Conservation (phyloP, 169 alveolate species). For the Perkinsus olseni region DNA sequence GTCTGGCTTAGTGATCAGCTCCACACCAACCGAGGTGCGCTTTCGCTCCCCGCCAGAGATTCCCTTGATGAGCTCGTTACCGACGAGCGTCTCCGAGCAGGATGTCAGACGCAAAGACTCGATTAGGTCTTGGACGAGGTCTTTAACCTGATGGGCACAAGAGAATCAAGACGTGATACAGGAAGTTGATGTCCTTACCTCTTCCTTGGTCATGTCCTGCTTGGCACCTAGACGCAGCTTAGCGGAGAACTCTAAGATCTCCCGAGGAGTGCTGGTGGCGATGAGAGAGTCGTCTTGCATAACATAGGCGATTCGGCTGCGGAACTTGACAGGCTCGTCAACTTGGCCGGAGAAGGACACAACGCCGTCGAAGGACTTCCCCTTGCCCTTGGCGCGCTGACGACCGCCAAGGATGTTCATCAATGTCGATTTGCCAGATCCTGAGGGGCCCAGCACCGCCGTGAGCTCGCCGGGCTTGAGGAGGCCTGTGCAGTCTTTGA, state of each 20-base stretch:
- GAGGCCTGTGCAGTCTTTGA: neutral
- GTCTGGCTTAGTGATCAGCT: conserved; percentile 73
- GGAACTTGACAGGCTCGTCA: conserved; percentile 13
- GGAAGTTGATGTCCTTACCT: neutral
- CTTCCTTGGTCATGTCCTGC: conserved; percentile 13
- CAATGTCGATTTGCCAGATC: conserved; percentile 82
- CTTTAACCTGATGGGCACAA: neutral
- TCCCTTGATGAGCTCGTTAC: conserved; percentile 58
- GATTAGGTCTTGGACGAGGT: conserved; percentile 7
- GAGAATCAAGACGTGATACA: no score
- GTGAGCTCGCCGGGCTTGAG: conserved; percentile 20
- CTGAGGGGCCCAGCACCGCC: conserved; percentile 48
- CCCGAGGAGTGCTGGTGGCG: conserved; percentile 57
- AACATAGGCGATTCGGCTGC: conserved; percentile 46
- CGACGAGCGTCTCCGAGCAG: conserved; percentile 52
- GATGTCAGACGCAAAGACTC: conserved; percentile 35
- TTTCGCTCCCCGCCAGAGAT: conserved; percentile 84
- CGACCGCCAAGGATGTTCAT: conserved; percentile 66
- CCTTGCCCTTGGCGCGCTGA: conserved; percentile 15
- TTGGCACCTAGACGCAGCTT: conserved; percentile 28
- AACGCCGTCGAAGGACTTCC: conserved; percentile 16
- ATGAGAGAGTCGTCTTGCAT: conserved; percentile 64
- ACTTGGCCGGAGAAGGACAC: conserved; percentile 23
- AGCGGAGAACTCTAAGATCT: conserved; percentile 62
- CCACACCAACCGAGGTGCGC: conserved; percentile 77